Conservation (phyloP, 495 filamentous ascomycete species). For the Staphylotrichum longicolle region DNA sequence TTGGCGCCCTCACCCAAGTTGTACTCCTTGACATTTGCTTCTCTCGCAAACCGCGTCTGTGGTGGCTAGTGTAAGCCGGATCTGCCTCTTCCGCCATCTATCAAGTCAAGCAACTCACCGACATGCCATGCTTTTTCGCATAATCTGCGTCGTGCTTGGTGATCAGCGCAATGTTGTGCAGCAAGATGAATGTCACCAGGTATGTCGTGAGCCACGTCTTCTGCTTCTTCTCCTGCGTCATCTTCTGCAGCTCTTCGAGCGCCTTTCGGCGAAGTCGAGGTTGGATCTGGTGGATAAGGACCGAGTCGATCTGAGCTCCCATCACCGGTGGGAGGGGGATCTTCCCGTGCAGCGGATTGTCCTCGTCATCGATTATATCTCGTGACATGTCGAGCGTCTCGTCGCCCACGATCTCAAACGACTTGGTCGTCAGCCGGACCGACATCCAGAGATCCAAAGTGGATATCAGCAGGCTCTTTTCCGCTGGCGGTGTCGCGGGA, state of each 20-base stretch:
- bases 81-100: background rate
- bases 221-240: slow-evolving; percentile 55
- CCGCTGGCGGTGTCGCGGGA: slow-evolving; percentile 29
- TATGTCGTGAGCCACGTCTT: slow-evolving; percentile 59
- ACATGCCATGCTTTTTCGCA: slow-evolving; percentile 52
- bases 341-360: slow-evolving; percentile 49
- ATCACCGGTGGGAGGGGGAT: slow-evolving; percentile 59
- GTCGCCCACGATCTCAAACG: slow-evolving; percentile 53
- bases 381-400: slow-evolving; percentile 53
- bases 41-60: slow-evolving; percentile 50
- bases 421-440: slow-evolving; percentile 55
- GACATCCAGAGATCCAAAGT: slow-evolving; percentile 58
- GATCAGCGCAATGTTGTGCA: slow-evolving; percentile 58
- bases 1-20: slow-evolving; percentile 43
- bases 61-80: slow-evolving; percentile 6
- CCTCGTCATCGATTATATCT: slow-evolving; percentile 47
- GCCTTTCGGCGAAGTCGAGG: slow-evolving; percentile 53
- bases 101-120: slow-evolving; percentile 35
- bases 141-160: slow-evolving; percentile 56
- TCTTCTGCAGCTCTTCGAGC: slow-evolving; percentile 55
- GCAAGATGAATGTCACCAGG: slow-evolving; percentile 56
- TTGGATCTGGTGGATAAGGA: slow-evolving; percentile 57
- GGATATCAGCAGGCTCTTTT: slow-evolving; percentile 44
- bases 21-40: slow-evolving; percentile 51
- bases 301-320: slow-evolving; percentile 57